phyloP scores from a whole-genome alignment of 768 basidiomycete genomes.

The Mycena rebaudengoi region DNA sequence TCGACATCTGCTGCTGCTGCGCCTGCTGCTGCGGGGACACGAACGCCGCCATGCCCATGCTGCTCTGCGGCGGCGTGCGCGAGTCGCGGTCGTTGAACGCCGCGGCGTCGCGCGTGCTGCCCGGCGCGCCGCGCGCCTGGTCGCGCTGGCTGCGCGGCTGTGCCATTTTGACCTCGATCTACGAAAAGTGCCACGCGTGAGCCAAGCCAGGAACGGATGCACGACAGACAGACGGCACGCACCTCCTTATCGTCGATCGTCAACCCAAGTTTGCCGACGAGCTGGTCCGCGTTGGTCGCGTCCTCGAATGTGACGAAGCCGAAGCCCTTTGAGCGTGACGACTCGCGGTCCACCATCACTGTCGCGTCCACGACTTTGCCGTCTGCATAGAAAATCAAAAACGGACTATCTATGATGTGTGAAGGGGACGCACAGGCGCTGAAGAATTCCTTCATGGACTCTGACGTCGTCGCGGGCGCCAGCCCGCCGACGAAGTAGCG shows the following conservation, averaged over 20 bases:
- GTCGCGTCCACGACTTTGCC: constrained; percentile 87
- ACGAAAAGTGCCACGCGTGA: background rate
- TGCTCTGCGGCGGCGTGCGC: constrained; percentile 42
- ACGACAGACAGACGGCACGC: constrained; percentile 25
- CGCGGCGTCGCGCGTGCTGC: constrained; percentile 29
- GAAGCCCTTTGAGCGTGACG: constrained; percentile 80
- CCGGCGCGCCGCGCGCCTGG: constrained; percentile 48
- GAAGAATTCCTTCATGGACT: constrained; percentile 77
- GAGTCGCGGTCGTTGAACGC: constrained; percentile 46
- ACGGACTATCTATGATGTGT: background rate
- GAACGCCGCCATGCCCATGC: constrained; percentile 35
- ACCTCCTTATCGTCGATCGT: constrained; percentile 83
- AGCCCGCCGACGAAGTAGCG: constrained; percentile 88
- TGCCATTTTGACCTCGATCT: constrained; percentile 88
- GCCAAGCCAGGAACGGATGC: background rate
- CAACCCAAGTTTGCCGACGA: constrained; percentile 73
- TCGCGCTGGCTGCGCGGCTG: constrained; percentile 75
- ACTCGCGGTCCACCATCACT: constrained; percentile 86
- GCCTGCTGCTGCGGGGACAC: constrained; percentile 46
- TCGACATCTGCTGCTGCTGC: constrained; percentile 57
- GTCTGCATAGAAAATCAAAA: constrained; percentile 32
- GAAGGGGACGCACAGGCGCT: constrained; percentile 46
- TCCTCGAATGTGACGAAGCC: constrained; percentile 88
- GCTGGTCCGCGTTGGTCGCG: constrained; percentile 66
- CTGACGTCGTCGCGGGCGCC: constrained; percentile 70